These are phyloP conservation scores for Sodiomyces alkalinus DNA, from an alignment of 2,329 filamentous ascomycete genomes.

Conservation along the genomic window DNA sequence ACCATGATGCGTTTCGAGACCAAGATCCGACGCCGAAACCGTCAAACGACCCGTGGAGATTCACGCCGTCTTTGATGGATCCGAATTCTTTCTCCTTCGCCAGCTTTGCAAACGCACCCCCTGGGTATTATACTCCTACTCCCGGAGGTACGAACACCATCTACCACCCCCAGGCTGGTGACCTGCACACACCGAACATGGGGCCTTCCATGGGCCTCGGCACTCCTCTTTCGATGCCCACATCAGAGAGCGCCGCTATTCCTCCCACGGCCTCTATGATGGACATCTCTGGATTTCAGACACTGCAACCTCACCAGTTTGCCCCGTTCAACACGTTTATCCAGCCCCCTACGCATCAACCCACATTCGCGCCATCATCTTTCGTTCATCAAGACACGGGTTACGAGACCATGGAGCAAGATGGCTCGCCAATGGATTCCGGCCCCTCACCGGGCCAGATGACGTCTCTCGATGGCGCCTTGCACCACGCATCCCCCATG, in stretches of 20 bases:
- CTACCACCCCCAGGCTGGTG: constrained; percentile 71
- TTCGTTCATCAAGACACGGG: constrained; percentile 70
- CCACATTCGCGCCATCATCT: constrained; percentile 57
- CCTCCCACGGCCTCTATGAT: constrained; percentile 42
- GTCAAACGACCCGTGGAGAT: constrained; percentile 68
- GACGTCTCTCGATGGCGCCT: constrained; percentile 41
- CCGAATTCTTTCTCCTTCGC: constrained; percentile 70
- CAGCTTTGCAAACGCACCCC: constrained; percentile 62
- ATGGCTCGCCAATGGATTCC: constrained; percentile 51
- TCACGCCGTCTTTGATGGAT: constrained; percentile 81
- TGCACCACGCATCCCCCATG: constrained; percentile 46
- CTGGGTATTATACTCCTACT: constrained; percentile 79
- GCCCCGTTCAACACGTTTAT: constrained; percentile 58
- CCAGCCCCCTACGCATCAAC: constrained; percentile 39
- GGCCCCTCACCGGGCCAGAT: constrained; percentile 35
- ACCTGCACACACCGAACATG: constrained; percentile 71
- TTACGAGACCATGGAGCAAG: constrained; percentile 67
- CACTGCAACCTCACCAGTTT: constrained; percentile 43
- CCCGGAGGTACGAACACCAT: constrained; percentile 66
- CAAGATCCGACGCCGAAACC: constrained; percentile 72
- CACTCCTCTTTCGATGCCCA: constrained; percentile 68
- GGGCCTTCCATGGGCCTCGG: constrained; percentile 61
- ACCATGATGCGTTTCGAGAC: constrained; percentile 40
- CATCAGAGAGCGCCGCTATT: constrained; percentile 45
- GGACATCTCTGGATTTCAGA: constrained; percentile 55